phyloP scores from a whole-genome alignment of 768 basidiomycete species.

The Calocera cornea region DNA sequence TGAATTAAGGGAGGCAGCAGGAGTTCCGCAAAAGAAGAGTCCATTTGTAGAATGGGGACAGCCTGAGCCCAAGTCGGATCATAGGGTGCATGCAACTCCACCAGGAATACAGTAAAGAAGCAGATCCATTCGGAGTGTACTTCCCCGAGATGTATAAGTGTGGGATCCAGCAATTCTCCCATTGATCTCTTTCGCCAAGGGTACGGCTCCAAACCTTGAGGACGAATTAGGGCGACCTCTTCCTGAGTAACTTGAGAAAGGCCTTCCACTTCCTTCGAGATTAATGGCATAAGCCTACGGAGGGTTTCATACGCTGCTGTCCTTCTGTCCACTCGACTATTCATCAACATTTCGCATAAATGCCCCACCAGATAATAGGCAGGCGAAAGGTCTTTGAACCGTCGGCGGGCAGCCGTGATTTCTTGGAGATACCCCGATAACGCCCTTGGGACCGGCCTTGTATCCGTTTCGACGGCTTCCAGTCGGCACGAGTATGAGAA shows the following conservation, averaged over 20 bases:
- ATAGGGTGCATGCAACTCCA: conserved; percentile 39
- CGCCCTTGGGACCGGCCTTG: background rate
- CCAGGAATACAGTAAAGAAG: conserved; percentile 41
- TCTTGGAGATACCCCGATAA: background rate
- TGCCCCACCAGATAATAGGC: background rate
- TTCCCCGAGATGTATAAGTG: background rate
- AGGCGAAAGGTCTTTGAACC: background rate
- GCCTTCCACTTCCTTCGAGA: background rate
- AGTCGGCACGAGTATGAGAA: background rate
- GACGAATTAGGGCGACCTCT: background rate
- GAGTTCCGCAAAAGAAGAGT: conserved; percentile 46
- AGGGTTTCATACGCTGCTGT: background rate
- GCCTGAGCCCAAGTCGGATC: conserved; percentile 61
- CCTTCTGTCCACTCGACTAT: background rate
- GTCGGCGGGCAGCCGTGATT: background rate
- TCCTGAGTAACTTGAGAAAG: background rate
- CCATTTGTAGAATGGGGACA: conserved; percentile 39
- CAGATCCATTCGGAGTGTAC: conserved; percentile 55
- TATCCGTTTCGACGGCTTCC: background rate
- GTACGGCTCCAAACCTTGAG: background rate
- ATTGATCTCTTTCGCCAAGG: background rate
- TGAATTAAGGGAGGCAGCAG: conserved; percentile 67
- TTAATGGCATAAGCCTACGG: background rate
- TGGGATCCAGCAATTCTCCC: background rate
- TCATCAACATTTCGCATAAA: background rate